Conservation (phyloP, 169 alveolate genomes). For the Miamiensis avidus region DNA sequence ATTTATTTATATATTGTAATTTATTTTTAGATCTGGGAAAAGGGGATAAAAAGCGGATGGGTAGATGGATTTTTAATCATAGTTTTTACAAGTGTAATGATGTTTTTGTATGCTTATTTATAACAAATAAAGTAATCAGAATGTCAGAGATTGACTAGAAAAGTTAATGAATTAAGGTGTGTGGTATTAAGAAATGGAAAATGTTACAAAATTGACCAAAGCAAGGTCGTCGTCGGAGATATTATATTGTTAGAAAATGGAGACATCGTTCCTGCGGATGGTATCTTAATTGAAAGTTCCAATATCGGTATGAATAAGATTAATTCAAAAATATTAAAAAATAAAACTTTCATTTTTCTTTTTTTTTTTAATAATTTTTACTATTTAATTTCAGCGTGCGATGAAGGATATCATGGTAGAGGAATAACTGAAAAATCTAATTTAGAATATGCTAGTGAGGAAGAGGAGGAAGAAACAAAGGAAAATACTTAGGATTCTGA, state of each 20-base stretch:
- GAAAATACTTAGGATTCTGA: no score
- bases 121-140: no score
- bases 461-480: neutral
- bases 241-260: conserved; percentile 54
- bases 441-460: neutral
- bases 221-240: conserved; percentile 62
- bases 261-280: conserved; percentile 66
- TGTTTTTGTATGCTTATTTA: neutral
- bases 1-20: no score
- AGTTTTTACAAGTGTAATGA: neutral
- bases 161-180: neutral
- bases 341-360: no score
- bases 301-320: neutral
- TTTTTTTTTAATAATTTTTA: no score
- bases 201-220: neutral
- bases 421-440: neutral
- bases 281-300: conserved; percentile 48
- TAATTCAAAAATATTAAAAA: no score
- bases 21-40: neutral
- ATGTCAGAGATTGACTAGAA: neutral
- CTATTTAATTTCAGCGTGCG: neutral
- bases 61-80: neutral
- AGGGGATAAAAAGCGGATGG: neutral
- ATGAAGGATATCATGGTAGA: neutral
- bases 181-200: neutral